Evolutionary conservation across 75 land plant species (phyloP).

Genomic region (Cupressus sempervirens): DNA sequence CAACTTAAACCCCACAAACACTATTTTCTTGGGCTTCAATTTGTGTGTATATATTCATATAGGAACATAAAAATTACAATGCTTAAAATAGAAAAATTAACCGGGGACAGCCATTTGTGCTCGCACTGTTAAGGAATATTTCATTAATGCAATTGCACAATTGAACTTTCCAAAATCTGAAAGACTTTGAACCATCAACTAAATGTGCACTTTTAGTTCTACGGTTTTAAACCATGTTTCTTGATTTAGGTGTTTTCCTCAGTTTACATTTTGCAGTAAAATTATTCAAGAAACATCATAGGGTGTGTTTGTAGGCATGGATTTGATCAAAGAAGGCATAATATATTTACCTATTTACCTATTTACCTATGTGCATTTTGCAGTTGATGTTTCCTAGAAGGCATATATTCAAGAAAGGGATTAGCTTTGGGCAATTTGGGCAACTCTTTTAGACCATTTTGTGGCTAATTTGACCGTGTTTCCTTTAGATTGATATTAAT

Average conservation of each 20-base stretch:
- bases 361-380: not conserved
- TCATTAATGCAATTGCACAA: not conserved
- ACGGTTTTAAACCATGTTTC: not conserved
- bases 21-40: not conserved
- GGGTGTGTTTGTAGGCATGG: too few species aligned
- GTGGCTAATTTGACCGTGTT: not conserved
- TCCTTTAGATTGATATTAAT: not conserved
- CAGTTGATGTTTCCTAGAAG: not conserved
- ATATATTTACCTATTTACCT: too few species aligned
- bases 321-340: too few species aligned
- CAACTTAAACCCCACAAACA: not conserved
- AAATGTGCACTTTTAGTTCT: not conserved
- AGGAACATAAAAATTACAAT: not conserved
- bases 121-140: not conserved
- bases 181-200: not conserved
- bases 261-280: not conserved
- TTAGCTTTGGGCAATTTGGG: not conserved
- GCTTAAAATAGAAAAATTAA: not conserved
- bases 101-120: not conserved
- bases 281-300: not conserved
- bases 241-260: not conserved
- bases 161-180: not conserved
- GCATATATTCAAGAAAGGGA: not conserved
- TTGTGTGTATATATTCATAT: not conserved
- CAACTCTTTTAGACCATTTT: not conserved